phyloP scores from a whole-genome alignment of 2,329 filamentous ascomycete genomes.

The Monosporascus cannonballus region DNA sequence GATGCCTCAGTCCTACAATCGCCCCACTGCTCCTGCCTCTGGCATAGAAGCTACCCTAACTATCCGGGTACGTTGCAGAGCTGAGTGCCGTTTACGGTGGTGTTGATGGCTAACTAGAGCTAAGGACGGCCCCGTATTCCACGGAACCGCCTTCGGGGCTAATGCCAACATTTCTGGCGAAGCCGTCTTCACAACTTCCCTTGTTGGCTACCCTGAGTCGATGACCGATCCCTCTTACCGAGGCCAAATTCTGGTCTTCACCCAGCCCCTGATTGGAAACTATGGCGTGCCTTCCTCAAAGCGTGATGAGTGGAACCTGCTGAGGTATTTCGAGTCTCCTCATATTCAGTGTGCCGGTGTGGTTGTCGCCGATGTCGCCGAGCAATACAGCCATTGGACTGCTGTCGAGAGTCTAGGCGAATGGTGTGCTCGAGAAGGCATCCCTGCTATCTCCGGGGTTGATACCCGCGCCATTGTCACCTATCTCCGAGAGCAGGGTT shows the following conservation, averaged over 20 bases:
- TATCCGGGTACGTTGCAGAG: constrained; percentile 61
- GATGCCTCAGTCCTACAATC: constrained; percentile 53
- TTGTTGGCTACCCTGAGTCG: constrained; percentile 96
- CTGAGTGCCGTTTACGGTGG: constrained; percentile 1
- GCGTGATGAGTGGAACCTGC: constrained; percentile 80
- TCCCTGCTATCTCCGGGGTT: constrained; percentile 92
- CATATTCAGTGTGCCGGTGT: constrained; percentile 96
- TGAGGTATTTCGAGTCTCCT: constrained; percentile 97
- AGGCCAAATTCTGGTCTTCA: constrained; percentile 97
- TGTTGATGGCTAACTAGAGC: constrained; percentile 21
- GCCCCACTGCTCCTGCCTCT: constrained; percentile 59
- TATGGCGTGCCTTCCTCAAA: constrained; percentile 88
- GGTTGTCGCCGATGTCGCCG: constrained; percentile 89
- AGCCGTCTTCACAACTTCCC: constrained; percentile 96
- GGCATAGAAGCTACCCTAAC: constrained; percentile 86
- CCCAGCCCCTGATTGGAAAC: constrained; percentile 95
- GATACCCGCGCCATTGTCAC: constrained; percentile 97
- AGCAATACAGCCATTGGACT: constrained; percentile 97
- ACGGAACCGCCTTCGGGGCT: constrained; percentile 92
- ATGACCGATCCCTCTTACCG: constrained; percentile 84
- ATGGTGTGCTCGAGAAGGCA: constrained; percentile 94
- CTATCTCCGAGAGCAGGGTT: constrained; percentile 90
- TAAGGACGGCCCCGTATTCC: constrained; percentile 90
- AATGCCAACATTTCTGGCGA: constrained; percentile 96
- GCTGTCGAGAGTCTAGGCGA: constrained; percentile 88